Percentiles rank a stretch among this genome's conserved stretches.
Conservation (phyloP, 371 early-diverging fungal genomes). For the Lichtheimia corymbifera region DNA sequence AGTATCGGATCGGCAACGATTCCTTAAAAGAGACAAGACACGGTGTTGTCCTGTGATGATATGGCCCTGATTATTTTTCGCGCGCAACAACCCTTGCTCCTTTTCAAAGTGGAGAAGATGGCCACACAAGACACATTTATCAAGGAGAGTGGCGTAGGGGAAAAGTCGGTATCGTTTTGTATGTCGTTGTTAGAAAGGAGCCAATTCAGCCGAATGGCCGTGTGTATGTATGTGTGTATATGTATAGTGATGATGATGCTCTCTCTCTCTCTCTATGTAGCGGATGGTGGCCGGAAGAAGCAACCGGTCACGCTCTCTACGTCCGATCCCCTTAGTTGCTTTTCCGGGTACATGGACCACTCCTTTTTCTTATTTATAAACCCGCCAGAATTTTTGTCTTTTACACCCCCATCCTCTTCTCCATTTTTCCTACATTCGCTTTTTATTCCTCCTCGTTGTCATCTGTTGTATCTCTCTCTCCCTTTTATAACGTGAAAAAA, state of each 20-base stretch:
- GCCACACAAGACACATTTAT: no score
- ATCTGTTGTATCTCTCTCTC: constrained; percentile 1
- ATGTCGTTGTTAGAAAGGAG: neutral
- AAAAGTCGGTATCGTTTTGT: neutral
- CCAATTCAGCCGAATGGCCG: neutral
- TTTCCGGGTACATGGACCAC: neutral
- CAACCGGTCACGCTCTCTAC: constrained; percentile 13
- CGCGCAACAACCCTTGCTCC: no score
- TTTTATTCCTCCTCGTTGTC: constrained; percentile 1
- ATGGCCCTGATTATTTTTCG: neutral
- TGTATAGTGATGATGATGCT: no score
- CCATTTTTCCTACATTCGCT: constrained; percentile 9
- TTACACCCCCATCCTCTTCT: constrained; percentile 3
- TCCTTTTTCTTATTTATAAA: constrained; percentile 4
- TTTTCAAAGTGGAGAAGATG: no score
- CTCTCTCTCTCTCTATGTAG: neutral
- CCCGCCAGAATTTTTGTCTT: constrained; percentile 11
- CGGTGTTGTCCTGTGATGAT: neutral
- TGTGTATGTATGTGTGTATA: neutral
- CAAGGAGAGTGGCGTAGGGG: neutral
- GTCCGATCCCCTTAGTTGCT: constrained; percentile 6
- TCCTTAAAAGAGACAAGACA: constrained; percentile 10
- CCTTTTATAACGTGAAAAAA: neutral
- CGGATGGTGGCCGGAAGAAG: constrained; percentile 14
- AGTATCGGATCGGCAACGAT: constrained; percentile 24